A percentile compares a stretch with the other conserved stretches of the same genome.
phyloP scores from a whole-genome alignment of 441 rosid genomes.

The Populus hybrid region DNA sequence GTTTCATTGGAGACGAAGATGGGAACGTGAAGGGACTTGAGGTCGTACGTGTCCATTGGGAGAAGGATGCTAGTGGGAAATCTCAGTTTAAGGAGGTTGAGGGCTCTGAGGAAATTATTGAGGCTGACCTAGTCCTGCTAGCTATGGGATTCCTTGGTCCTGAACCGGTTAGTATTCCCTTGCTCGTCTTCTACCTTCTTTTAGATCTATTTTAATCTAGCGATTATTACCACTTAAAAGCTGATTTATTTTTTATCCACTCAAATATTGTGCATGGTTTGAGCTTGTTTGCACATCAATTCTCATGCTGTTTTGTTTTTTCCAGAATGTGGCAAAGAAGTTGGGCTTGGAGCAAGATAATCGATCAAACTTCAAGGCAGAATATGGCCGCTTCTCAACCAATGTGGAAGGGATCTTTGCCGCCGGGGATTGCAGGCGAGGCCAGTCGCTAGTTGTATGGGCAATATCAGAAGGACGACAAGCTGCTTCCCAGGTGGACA shows the following conservation, averaged over 20 bases:
- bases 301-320: background rate
- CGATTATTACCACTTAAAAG: background rate
- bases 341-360: slow-evolving; percentile 81
- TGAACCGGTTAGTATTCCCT: slow-evolving; percentile 60
- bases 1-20: slow-evolving; percentile 82
- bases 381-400: slow-evolving; percentile 87
- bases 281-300: background rate
- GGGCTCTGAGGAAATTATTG: slow-evolving; percentile 82
- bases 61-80: slow-evolving; percentile 85
- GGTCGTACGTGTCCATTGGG: slow-evolving; percentile 77
- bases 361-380: slow-evolving; percentile 93
- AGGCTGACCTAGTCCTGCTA: slow-evolving; percentile 85
- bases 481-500: slow-evolving; percentile 92
- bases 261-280: background rate
- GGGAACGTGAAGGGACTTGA: slow-evolving; percentile 91
- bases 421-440: slow-evolving; percentile 98
- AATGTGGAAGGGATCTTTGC: slow-evolving; percentile 88
- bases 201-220: background rate
- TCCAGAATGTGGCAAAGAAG: slow-evolving; percentile 85
- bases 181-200: background rate
- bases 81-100: slow-evolving; percentile 87
- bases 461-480: slow-evolving; percentile 99
- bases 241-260: background rate
- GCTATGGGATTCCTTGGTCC: slow-evolving; percentile 99
- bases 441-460: slow-evolving; percentile 92